Evolutionary conservation across 345 rosid species (phyloP), one percentile per base, ranked within the genome.

Genomic region (Populus ilicifolia): DNA sequence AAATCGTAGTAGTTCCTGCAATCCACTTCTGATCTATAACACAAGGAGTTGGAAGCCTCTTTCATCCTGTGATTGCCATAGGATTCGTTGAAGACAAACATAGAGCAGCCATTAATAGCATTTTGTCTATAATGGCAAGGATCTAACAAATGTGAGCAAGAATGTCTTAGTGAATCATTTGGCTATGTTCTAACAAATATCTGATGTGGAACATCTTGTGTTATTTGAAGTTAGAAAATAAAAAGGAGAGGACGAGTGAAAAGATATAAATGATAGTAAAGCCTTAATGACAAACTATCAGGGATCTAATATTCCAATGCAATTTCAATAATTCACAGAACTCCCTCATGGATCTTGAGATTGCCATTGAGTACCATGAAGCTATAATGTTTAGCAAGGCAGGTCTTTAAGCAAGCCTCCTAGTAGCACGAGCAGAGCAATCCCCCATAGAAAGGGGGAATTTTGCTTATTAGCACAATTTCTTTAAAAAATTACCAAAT

Each of bases 361-460:
- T 8, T 27, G 1, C 25, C 8, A 71, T 71, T 79, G 69, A 18
- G 23, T 75, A 78, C 73, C 70, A 9, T 33, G 69, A 44, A 27
- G 74, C 78, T 63, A 16, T 69, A 67, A 13, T 14, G 56, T n/a
- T 56, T 73, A 73, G 59, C 71, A 20, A 6, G 83, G 20, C 36
- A 36, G 68, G 70, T 39, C 73, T 39, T 43, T 52, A 10, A 39
- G 41, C 70, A 64, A 78, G 64, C 80, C 88, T 79, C 92, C 84
- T 61, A 88, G 39, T 86, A 92, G 87, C 36, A 84, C 73, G 77
- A 88, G 93, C 66, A 87, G 84, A 3, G 79, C 78, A 23, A 88
- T 84, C 59, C 94, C 97, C 82, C 89, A 87, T 16, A 88, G 87
- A 79, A 92, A 92, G 25, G 7, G 39, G 39, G 5, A 36, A 5